phyloP scores from a whole-genome alignment of 768 basidiomycete genomes.

The Leccinum boreale region DNA sequence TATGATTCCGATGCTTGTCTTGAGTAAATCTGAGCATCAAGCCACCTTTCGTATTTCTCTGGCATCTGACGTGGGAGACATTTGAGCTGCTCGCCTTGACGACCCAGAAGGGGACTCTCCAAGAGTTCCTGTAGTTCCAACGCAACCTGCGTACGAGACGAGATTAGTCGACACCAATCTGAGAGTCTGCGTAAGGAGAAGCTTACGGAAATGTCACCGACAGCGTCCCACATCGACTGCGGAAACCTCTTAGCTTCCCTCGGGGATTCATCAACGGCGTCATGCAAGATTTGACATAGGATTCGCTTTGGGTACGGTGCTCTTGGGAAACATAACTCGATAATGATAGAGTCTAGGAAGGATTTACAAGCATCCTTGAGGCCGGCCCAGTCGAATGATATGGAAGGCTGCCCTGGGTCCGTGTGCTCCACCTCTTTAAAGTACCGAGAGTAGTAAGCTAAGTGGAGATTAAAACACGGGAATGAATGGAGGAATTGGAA shows the following conservation, averaged over 20 bases:
- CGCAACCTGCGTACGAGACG: constrained; percentile 42
- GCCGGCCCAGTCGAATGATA: constrained; percentile 63
- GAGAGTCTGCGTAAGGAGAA: constrained; percentile 40
- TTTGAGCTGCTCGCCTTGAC: constrained; percentile 54
- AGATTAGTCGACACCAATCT: not conserved
- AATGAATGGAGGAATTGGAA: constrained; percentile 1
- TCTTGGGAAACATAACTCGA: constrained; percentile 76
- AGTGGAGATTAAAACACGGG: constrained; percentile 1
- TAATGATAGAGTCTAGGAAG: constrained; percentile 79
- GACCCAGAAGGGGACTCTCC: constrained; percentile 56
- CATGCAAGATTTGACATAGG: constrained; percentile 63
- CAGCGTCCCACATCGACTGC: constrained; percentile 75
- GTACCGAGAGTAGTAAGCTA: constrained; percentile 71
- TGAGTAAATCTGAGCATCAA: constrained; percentile 65
- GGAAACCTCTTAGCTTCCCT: constrained; percentile 74
- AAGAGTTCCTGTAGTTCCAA: constrained; percentile 66
- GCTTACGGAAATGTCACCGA: constrained; percentile 77
- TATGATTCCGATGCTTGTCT: constrained; percentile 50
- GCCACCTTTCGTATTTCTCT: constrained; percentile 61
- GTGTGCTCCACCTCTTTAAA: constrained; percentile 49
- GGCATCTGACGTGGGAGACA: constrained; percentile 50
- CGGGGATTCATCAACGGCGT: constrained; percentile 71
- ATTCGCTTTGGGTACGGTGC: constrained; percentile 65
- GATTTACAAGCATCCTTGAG: constrained; percentile 66
- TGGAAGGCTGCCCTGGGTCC: constrained; percentile 46